These are phyloP conservation scores for Kingdonia uniflora DNA, from an alignment of 164 flowering plant genomes.

Conservation along the genomic window DNA sequence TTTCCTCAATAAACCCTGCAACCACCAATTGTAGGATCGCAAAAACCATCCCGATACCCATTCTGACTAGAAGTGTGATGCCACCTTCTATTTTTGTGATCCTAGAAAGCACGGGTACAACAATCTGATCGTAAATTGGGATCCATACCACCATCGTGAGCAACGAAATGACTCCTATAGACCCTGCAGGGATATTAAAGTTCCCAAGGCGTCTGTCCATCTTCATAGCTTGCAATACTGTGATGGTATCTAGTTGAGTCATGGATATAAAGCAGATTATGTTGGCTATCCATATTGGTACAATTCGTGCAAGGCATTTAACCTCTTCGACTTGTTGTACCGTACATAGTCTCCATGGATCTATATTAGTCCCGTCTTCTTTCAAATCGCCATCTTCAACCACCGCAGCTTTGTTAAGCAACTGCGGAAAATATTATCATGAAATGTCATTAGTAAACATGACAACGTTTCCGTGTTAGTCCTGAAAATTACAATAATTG, in stretches of 20 bases:
- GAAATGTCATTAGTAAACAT: too few relatives aligned
- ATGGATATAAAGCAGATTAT: background rate
- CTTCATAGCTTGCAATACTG: background rate
- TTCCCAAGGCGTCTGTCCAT: background rate
- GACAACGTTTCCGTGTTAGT: too few relatives aligned
- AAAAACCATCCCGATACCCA: background rate
- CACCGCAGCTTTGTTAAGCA: background rate
- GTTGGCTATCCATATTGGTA: background rate
- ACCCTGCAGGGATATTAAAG: constrained; percentile 1
- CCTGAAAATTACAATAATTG: too few relatives aligned
- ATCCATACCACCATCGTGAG: background rate
- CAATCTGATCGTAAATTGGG: background rate
- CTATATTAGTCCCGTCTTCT: background rate
- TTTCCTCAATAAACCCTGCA: background rate
- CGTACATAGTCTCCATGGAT: constrained; percentile 1
- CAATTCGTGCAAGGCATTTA: background rate
- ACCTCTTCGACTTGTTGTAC: constrained; percentile 3
- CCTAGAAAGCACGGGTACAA: background rate
- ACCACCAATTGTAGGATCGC: background rate
- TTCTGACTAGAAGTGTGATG: background rate
- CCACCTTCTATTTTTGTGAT: background rate
- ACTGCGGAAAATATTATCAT: background rate
- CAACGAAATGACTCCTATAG: background rate
- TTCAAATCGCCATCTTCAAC: background rate
- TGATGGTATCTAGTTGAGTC: background rate